These are phyloP conservation scores for Globisporangium perplexum DNA, from an alignment of 352 stramenopile species.

Conservation along the genomic window DNA sequence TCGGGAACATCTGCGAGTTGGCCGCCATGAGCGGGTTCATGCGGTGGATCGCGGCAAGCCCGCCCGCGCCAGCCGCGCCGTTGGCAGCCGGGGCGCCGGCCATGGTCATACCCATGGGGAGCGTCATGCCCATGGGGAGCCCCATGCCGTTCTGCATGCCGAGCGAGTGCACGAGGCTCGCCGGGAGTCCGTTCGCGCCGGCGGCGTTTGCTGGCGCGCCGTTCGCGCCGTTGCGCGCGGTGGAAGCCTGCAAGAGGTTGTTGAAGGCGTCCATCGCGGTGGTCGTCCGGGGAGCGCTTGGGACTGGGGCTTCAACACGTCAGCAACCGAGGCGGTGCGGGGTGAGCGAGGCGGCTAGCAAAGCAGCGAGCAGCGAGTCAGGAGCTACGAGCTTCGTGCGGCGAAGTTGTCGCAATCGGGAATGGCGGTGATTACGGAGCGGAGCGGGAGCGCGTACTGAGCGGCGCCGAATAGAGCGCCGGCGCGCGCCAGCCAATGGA, in stretches of 20 bases:
- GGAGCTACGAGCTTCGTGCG: background rate
- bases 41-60: conserved; percentile 62
- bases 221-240: conserved; percentile 33
- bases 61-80: conserved; percentile 11
- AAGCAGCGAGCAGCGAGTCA: no score
- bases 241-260: conserved; percentile 65
- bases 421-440: conserved; percentile 12
- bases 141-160: conserved; percentile 38
- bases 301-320: background rate
- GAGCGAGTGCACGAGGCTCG: conserved; percentile 33
- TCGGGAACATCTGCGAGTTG: conserved; percentile 63
- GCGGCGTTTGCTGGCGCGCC: conserved; percentile 8
- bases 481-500: background rate
- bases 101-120: conserved; percentile 50
- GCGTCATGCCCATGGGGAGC: conserved; percentile 11
- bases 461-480: background rate
- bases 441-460: background rate
- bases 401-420: conserved; percentile 13
- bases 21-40: conserved; percentile 68
- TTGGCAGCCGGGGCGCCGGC: conserved; percentile 9
- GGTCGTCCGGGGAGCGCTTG: no score
- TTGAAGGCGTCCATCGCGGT: conserved; percentile 74
- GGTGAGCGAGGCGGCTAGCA: no score
- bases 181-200: conserved; percentile 17
- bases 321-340: no score